phyloP scores from a whole-genome alignment of 805 yeast species.

The Starmerella lactis-condensi region DNA sequence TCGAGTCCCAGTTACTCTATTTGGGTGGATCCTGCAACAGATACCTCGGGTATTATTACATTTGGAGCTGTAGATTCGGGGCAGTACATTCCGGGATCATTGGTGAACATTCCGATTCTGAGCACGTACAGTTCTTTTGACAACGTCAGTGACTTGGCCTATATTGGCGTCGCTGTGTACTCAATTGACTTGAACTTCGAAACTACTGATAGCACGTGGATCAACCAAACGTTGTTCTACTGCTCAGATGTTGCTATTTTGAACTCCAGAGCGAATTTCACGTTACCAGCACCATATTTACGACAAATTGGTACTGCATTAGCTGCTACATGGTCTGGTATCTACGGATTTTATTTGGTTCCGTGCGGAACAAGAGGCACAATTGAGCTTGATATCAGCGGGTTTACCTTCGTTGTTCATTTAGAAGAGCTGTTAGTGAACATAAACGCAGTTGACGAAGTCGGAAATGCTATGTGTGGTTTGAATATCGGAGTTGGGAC shows the following conservation, averaged over 20 bases:
- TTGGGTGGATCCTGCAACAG: constrained; percentile 10
- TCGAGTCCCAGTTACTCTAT: constrained; percentile 4
- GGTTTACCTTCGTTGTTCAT: not conserved
- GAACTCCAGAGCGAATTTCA: constrained; percentile 3
- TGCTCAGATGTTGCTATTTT: constrained; percentile 4
- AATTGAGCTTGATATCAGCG: not conserved
- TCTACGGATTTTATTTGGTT: constrained; percentile 4
- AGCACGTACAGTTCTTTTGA: constrained; percentile 1
- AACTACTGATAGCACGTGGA: not conserved
- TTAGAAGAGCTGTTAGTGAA: constrained; percentile 2
- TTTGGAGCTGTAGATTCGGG: constrained; percentile 11
- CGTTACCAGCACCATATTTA: constrained; percentile 5
- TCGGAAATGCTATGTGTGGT: constrained; percentile 5
- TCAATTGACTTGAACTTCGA: not conserved
- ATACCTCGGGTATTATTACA: constrained; percentile 2
- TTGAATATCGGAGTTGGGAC: constrained; percentile 5
- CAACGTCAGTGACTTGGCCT: constrained; percentile 5
- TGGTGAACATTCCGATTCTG: constrained; percentile 3
- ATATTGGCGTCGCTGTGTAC: constrained; percentile 3
- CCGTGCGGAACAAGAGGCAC: constrained; percentile 4
- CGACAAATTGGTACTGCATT: constrained; percentile 2
- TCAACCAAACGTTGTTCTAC: not conserved
- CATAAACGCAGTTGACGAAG: not conserved
- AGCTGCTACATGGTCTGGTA: constrained; percentile 6
- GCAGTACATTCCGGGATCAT: constrained; percentile 2